These are phyloP conservation scores for Cucurbita argyrosperma DNA, from an alignment of 306 rosid species.

Conservation along the genomic window DNA sequence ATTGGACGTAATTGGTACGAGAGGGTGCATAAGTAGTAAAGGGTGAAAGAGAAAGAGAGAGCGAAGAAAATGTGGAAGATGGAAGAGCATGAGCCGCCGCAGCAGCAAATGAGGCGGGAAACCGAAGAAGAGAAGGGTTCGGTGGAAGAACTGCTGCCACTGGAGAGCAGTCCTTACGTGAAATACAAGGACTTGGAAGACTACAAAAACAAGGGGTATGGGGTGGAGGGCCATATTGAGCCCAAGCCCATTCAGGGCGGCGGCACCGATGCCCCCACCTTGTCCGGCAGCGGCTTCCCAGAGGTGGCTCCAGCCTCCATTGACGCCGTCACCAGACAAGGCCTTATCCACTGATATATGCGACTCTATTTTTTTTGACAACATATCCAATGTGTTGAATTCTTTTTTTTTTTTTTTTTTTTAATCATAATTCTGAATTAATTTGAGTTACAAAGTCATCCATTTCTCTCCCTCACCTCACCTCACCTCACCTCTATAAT, in stretches of 20 bases:
- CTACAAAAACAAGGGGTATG: slow-evolving; percentile 3
- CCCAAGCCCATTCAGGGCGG: slow-evolving; percentile 1
- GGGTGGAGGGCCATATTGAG: slow-evolving; percentile 2
- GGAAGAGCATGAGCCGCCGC: background rate
- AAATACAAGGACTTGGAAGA: slow-evolving; percentile 12
- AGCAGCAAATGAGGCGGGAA: background rate
- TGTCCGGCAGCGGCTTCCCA: slow-evolving; percentile 9
- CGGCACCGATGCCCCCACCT: slow-evolving; percentile 13
- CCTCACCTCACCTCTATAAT: too few relatives aligned
- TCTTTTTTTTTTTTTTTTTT: too few relatives aligned
- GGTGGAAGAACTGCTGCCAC: background rate
- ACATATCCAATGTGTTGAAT: too few relatives aligned
- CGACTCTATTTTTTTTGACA: too few relatives aligned
- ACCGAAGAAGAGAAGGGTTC: background rate
- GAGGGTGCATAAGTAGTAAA: background rate
- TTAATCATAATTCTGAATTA: too few relatives aligned
- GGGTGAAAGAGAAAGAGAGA: background rate
- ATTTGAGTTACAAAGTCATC: too few relatives aligned
- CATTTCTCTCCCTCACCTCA: too few relatives aligned
- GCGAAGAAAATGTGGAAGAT: background rate
- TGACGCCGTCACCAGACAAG: background rate
- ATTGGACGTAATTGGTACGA: background rate
- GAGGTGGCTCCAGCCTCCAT: background rate
- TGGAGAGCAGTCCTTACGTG: slow-evolving; percentile 14
- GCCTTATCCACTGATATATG: background rate